These are phyloP conservation scores for Penicillium glabrum DNA, from an alignment of 2,329 filamentous ascomycete species.

Conservation along the genomic window DNA sequence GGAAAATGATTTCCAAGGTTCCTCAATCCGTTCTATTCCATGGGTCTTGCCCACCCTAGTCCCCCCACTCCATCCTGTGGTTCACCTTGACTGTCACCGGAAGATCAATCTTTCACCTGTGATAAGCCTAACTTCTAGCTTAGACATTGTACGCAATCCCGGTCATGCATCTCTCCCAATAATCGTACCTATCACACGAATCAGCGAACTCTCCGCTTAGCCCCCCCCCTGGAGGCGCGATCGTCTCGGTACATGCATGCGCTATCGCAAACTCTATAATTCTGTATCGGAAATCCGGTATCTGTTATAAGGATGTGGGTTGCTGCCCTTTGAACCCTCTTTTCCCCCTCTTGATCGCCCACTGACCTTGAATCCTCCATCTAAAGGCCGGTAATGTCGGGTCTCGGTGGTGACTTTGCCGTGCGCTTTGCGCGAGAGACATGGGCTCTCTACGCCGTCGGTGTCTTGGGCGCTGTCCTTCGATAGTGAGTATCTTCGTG, in stretches of 20 bases:
- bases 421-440: constrained; percentile 35
- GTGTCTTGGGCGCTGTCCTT: constrained; percentile 36
- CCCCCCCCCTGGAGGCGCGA: constrained; percentile 9
- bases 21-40: neutral
- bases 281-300: neutral
- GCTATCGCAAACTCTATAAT: constrained; percentile 13
- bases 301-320: constrained; percentile 8
- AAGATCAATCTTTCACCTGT: constrained; percentile 7
- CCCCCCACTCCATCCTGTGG: constrained; percentile 7
- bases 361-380: constrained; percentile 1
- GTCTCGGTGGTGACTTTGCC: constrained; percentile 28
- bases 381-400: constrained; percentile 25
- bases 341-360: constrained; percentile 1
- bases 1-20: constrained; percentile 12
- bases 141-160: neutral
- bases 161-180: constrained; percentile 4
- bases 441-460: constrained; percentile 43
- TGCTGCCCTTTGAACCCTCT: constrained; percentile 1
- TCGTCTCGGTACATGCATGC: constrained; percentile 13
- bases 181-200: constrained; percentile 9
- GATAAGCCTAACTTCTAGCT: constrained; percentile 11
- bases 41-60: constrained; percentile 5
- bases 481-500: constrained; percentile 40
- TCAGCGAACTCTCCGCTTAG: constrained; percentile 8
- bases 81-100: constrained; percentile 13